These are phyloP conservation scores for Acarospora socialis DNA, from an alignment of 2,329 filamentous ascomycete genomes.

Conservation along the genomic window DNA sequence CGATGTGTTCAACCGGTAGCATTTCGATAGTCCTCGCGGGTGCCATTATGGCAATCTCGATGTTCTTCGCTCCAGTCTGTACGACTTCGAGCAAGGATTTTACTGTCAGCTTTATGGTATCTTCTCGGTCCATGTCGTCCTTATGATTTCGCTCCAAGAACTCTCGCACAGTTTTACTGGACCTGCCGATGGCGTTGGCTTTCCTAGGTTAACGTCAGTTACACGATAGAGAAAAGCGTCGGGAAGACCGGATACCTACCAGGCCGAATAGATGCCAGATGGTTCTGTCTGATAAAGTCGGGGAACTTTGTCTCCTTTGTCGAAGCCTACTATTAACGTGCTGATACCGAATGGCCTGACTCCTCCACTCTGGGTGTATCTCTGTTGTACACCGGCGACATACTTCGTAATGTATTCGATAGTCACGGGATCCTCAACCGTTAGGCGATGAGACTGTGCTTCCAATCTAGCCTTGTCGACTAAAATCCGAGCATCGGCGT, in stretches of 20 bases:
- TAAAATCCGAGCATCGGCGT: constrained; percentile 93
- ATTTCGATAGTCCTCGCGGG: constrained; percentile 85
- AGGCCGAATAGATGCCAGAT: constrained; percentile 98
- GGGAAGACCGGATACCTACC: constrained; percentile 42
- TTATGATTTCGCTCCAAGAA: constrained; percentile 99
- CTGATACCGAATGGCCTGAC: constrained; percentile 98
- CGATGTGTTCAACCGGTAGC: constrained; percentile 89
- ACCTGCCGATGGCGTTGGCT: constrained; percentile 95
- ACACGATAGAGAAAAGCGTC: constrained; percentile 11
- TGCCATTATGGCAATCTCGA: constrained; percentile 97
- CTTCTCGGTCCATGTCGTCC: constrained; percentile 90
- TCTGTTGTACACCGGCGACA: constrained; percentile 91
- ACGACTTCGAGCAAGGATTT: constrained; percentile 97
- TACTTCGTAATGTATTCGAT: constrained; percentile 99
- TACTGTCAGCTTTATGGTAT: constrained; percentile 91
- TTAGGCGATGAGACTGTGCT: constrained; percentile 91
- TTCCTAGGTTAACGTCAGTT: constrained; percentile 49
- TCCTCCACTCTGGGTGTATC: constrained; percentile 97
- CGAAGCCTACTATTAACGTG: constrained; percentile 96
- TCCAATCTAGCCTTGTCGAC: constrained; percentile 97
- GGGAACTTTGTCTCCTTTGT: constrained; percentile 77
- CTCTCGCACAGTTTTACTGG: constrained; percentile 96
- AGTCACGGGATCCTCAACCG: constrained; percentile 90
- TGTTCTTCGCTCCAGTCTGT: constrained; percentile 98
- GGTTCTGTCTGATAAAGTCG: constrained; percentile 96